Percentiles rank a stretch among this genome's conserved stretches.
These are phyloP conservation scores for Populus davidiana DNA, from an alignment of 345 rosid species.

Conservation along the genomic window DNA sequence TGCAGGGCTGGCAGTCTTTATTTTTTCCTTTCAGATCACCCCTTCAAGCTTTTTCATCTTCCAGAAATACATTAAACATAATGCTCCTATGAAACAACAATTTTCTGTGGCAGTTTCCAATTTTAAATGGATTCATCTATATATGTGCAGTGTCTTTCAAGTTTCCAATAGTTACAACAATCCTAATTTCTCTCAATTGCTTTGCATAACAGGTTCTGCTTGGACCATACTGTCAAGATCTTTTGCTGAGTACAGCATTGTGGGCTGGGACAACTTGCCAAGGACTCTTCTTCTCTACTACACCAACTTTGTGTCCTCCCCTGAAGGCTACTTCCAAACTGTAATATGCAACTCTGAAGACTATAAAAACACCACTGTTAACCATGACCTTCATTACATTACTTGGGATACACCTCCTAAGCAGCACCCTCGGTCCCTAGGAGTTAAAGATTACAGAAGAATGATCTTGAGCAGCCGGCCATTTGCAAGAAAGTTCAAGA, in stretches of 20 bases:
- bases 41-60: no score
- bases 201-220: constrained; percentile 64
- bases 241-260: constrained; percentile 68
- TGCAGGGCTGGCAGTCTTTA: no score
- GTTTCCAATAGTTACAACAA: no score
- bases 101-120: no score
- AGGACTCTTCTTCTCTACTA: constrained; percentile 86
- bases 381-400: constrained; percentile 86
- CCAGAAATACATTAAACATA: no score
- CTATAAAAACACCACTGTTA: constrained; percentile 72
- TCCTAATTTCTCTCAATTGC: no score
- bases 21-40: no score
- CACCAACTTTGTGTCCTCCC: constrained; percentile 83
- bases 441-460: constrained; percentile 58
- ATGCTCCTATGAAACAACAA: no score
- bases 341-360: constrained; percentile 78
- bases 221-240: constrained; percentile 90
- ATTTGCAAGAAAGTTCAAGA: constrained; percentile 83
- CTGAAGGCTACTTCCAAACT: constrained; percentile 93
- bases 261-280: constrained; percentile 91
- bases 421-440: constrained; percentile 74
- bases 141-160: no score
- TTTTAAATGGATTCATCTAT: no score
- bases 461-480: constrained; percentile 75
- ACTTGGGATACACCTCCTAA: constrained; percentile 95